A percentile compares a stretch with the other conserved stretches of the same genome.
Conservation (phyloP, 169 alveolate species). For the Cystoisospora suis region DNA sequence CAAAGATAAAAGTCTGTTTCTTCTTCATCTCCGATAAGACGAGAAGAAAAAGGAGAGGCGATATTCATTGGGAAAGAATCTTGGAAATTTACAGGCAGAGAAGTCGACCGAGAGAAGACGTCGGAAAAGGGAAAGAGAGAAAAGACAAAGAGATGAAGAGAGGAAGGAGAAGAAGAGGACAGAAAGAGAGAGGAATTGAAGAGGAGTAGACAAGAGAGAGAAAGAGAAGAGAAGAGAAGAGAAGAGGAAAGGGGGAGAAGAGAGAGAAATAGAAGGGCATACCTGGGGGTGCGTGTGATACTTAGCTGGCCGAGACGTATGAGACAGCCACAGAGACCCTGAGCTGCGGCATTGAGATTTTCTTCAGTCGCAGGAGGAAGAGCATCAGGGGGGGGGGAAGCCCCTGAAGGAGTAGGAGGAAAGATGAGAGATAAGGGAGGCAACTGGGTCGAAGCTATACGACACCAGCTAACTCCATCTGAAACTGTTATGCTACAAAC, state of each 20-base stretch:
- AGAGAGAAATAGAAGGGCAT: not conserved
- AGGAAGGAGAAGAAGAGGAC: too few relatives aligned
- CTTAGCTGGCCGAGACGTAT: not conserved
- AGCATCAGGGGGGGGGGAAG: not conserved
- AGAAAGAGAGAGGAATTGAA: not conserved
- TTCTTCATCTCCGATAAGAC: too few relatives aligned
- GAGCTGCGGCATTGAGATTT: not conserved
- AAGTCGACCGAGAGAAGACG: too few relatives aligned
- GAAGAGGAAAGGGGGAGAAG: not conserved
- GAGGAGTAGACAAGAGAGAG: not conserved
- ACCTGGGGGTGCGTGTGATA: conserved; percentile 31
- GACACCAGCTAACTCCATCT: conserved; percentile 28
- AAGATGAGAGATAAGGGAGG: too few relatives aligned
- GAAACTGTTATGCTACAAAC: conserved; percentile 14
- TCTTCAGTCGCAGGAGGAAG: not conserved
- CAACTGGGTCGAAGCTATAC: conserved; percentile 29
- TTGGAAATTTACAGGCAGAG: too few relatives aligned
- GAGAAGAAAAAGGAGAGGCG: too few relatives aligned
- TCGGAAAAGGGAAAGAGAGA: not conserved
- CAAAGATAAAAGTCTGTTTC: too few relatives aligned
- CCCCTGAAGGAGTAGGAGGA: too few relatives aligned
- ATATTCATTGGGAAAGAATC: too few relatives aligned
- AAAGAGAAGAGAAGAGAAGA: not conserved
- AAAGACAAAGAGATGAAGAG: not conserved
- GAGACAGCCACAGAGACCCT: not conserved